Base-by-base conservation (phyloP, 2,329 filamentous ascomycete genomes). In the Paramyrothecium roridum region DNA sequence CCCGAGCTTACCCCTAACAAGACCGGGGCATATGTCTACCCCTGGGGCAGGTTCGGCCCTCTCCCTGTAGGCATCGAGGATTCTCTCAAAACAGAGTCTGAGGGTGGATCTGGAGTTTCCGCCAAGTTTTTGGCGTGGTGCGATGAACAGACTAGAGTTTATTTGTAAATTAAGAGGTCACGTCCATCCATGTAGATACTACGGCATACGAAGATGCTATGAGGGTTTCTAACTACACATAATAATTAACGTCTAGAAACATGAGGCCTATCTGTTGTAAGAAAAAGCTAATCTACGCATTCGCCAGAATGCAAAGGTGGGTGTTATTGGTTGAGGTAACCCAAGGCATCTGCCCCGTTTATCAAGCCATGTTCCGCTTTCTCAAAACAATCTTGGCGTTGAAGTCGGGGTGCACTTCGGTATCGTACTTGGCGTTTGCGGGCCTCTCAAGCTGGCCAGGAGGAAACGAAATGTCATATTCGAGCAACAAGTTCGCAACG, bases 351-450 rank as follows among this genome's bases (percentile, higher is more conserved):
- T n/a, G n/a, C n/a, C n/a, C n/a, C n/a, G n/a, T n/a, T n/a, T n/a
- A n/a, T n/a, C n/a, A n/a, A n/a, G n/a, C n/a, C n/a, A n/a, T n/a
- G n/a, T n/a, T n/a, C n/a, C n/a, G n/a, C n/a, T 50, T 50, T 4
- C 22, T 34, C 11, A 50, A 34, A 22, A 12, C 8, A 4, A 50
- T 50, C 26, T 34, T 50, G 16, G 20, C 16, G 12, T 26, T 26
- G 34, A 50, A 50, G 26, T 50, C 48, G 16, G 48, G 48, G 26
- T 50, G 48, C 26, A 50, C 48, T 26, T 50, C 48, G 26, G 48
- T 50, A n/a, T 50, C 48, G 48, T 50, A 50, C 19, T 50, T 50
- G 21, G 30, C 10, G 19, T 50, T 50, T 22, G 10, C 20, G 17
- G 48, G 48, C 16, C 48, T 21, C 19, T 34, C 26, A 16, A 8